Evolutionary conservation across 768 basidiomycete species (phyloP), one percentile per base, ranked within the genome.

Genomic region (Termitomyces bulborhizus): DNA sequence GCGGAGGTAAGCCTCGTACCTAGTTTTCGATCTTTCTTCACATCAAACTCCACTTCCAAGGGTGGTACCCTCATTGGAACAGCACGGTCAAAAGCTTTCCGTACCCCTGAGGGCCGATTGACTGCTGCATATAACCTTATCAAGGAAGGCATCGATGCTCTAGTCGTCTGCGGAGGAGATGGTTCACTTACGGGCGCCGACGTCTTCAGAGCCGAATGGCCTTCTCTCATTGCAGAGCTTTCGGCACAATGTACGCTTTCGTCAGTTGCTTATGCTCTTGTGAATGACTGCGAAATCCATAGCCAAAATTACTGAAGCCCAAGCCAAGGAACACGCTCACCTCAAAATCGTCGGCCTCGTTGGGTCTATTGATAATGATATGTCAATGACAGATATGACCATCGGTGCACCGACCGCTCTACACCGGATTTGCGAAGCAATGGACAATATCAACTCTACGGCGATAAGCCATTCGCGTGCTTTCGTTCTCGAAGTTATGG

Each of bases 401-500:
- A 98, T 98, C 65, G 97, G 96, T 46, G 96, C 94, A 1, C 85
- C 91, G 0, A 99, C 96, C 2, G 96, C 96, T 18, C 75, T 99
- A 37, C 94, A 96, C 61, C 84, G 97, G 41, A 98, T 98, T 53
- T 98, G 97, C 71, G 97, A 98, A 70, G 86, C 94, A 27, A 90
- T 99, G 69, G 97, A 99, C 68, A 96, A 93, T 60, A 98, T 99
- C 71, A 96, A 94, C 63, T 95, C 94, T 4, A 98, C 97, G 7
- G 97, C 97, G 6, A 82, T 81, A 59, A 96, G 93, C 53, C 97
- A 99, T 70, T 98, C 94, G 29, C 83, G 97, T 55, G 97, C 97
- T 0, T 99, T 99, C 69, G 95, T 99, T 41, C 79, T 99, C 40
- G 97, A 98, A 70, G 97, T 98, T 51, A 99, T 98, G 97, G 97